These are phyloP conservation scores for Cyclotella distinguenda DNA, from an alignment of 108 stramenopile genomes.

Conservation along the genomic window DNA sequence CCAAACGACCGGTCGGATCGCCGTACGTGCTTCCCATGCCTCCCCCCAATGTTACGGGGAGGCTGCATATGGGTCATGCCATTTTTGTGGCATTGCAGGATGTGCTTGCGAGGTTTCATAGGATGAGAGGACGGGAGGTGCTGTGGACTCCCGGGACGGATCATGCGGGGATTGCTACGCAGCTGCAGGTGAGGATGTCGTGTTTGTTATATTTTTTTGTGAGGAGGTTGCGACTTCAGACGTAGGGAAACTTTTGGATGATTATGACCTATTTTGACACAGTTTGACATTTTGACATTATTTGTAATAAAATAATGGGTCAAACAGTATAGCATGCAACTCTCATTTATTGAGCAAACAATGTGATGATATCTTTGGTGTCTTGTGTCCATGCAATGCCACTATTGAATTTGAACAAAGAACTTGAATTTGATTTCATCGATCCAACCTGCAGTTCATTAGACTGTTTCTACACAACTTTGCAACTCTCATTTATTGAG, in stretches of 20 bases:
- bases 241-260: not conserved
- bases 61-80: constrained; percentile 99
- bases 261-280: not conserved
- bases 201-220: not conserved
- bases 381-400: no score
- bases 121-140: constrained; percentile 96
- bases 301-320: no score
- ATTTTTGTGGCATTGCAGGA: constrained; percentile 98
- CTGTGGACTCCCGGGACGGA: constrained; percentile 97
- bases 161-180: constrained; percentile 99
- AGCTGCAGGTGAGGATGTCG: constrained; percentile 70
- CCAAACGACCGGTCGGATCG: constrained; percentile 48
- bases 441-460: no score
- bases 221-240: not conserved
- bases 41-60: constrained; percentile 98
- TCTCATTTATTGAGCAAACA: no score
- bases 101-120: constrained; percentile 94
- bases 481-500: no score
- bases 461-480: no score
- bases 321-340: no score
- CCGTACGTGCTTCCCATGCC: constrained; percentile 94
- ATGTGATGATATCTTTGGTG: no score
- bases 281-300: no score
- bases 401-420: no score
- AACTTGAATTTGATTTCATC: no score